Percentiles rank a stretch among this genome's conserved stretches.
phyloP scores from a whole-genome alignment of 352 stramenopile genomes.

The Peronospora tabacina region DNA sequence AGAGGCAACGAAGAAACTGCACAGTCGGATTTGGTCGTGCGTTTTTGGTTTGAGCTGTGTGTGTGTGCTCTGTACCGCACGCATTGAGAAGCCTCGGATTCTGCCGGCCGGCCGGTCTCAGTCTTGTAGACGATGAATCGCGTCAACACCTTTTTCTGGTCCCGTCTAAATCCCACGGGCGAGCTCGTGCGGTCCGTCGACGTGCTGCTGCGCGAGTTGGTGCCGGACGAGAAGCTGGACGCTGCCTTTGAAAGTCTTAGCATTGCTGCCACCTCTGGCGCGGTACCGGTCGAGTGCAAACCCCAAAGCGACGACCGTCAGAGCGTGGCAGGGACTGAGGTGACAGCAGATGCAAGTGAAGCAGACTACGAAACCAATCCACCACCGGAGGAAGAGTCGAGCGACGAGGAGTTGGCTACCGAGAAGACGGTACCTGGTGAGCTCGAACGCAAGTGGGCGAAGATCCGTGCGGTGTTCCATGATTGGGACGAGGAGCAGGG shows the following conservation, averaged over 20 bases:
- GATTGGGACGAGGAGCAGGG: constrained; percentile 63
- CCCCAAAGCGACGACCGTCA: constrained; percentile 14
- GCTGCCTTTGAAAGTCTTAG: constrained; percentile 41
- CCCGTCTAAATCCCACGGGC: constrained; percentile 55
- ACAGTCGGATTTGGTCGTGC: neutral
- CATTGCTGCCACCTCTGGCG: constrained; percentile 25
- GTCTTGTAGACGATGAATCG: constrained; percentile 27
- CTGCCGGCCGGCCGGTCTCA: neutral
- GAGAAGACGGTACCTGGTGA: constrained; percentile 67
- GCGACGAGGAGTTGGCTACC: constrained; percentile 41
- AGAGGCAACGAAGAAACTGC: constrained; percentile 11
- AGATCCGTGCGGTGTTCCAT: constrained; percentile 69
- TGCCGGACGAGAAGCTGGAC: constrained; percentile 54
- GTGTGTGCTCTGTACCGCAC: constrained; percentile 25
- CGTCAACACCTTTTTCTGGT: constrained; percentile 82
- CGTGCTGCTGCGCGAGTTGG: constrained; percentile 44
- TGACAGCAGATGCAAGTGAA: constrained; percentile 15
- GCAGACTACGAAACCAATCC: constrained; percentile 22
- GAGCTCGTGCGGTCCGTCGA: constrained; percentile 71
- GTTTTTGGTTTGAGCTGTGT: neutral
- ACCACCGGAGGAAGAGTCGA: constrained; percentile 42
- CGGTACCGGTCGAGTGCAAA: constrained; percentile 17
- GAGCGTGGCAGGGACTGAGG: constrained; percentile 25
- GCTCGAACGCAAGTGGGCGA: constrained; percentile 63
- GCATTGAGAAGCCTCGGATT: constrained; percentile 3